A percentile compares a stretch with the other conserved stretches of the same genome.
phyloP scores from a whole-genome alignment of 2,329 filamentous ascomycete genomes.

The Botrytis elliptica region DNA sequence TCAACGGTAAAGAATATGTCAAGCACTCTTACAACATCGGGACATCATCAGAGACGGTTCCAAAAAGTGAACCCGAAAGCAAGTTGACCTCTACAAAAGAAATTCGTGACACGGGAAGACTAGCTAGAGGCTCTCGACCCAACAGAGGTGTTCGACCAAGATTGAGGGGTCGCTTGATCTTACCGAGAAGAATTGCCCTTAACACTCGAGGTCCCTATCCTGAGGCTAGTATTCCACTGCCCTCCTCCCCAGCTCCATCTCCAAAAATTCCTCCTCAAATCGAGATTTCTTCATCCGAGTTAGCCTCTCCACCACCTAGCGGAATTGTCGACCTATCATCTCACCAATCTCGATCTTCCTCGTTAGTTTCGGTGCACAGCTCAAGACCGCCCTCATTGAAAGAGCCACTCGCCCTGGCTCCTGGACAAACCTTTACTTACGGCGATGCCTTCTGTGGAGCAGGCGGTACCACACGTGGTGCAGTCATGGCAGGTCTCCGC shows the following conservation, averaged over 20 bases:
- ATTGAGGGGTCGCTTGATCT: background rate
- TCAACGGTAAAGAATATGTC: constrained; percentile 1
- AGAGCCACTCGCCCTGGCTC: constrained; percentile 28
- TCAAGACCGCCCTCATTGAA: constrained; percentile 21
- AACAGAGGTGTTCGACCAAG: background rate
- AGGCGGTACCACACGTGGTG: constrained; percentile 68
- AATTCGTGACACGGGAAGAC: background rate
- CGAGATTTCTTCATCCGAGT: constrained; percentile 25
- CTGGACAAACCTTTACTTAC: constrained; percentile 58
- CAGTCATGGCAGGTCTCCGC: constrained; percentile 55
- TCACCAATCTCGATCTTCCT: background rate
- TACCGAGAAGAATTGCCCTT: background rate
- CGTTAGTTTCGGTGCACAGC: background rate
- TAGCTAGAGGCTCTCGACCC: background rate
- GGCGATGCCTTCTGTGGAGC: constrained; percentile 73
- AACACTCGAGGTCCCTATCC: background rate
- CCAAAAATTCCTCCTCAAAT: constrained; percentile 14
- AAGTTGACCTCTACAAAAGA: too few species aligned
- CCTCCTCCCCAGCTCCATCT: constrained; percentile 9
- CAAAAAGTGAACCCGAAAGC: too few species aligned
- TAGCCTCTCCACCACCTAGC: constrained; percentile 26
- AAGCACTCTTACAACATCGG: constrained; percentile 16
- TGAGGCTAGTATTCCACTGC: background rate
- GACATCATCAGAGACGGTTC: background rate
- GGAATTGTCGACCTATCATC: constrained; percentile 28